Evolutionary conservation across 495 filamentous ascomycete genomes (phyloP).

Genomic region (Xylaria flabelliformis): DNA sequence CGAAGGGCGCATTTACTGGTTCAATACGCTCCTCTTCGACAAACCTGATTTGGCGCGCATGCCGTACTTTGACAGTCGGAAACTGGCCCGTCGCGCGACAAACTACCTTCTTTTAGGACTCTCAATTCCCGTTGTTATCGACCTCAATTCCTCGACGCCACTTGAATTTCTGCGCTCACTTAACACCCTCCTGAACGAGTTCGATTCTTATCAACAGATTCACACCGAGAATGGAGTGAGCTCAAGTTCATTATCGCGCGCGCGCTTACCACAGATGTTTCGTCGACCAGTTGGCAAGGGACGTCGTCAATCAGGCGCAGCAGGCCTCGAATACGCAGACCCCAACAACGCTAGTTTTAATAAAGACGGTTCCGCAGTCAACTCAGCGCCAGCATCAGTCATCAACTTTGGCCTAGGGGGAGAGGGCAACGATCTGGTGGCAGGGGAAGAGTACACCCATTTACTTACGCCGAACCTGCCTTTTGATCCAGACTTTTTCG

Average conservation of each 20-base stretch:
- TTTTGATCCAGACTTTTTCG: conserved; percentile 97
- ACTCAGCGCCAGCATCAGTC: conserved; percentile 43
- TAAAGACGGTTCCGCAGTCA: conserved; percentile 39
- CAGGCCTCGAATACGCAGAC: conserved; percentile 67
- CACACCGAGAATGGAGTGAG: conserved; percentile 77
- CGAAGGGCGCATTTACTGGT: conserved; percentile 95
- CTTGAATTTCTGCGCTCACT: conserved; percentile 87
- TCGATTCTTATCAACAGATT: conserved; percentile 87
- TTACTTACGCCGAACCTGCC: conserved; percentile 90
- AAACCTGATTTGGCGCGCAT: conserved; percentile 79
- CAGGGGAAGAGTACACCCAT: conserved; percentile 84
- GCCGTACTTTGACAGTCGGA: conserved; percentile 82
- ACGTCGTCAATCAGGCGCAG: conserved; percentile 70
- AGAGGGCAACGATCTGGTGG: conserved; percentile 57
- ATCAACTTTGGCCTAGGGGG: conserved; percentile 52
- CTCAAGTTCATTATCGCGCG: conserved; percentile 74
- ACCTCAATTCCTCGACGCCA: conserved; percentile 77
- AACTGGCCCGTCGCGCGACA: conserved; percentile 82
- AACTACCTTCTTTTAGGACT: conserved; percentile 93
- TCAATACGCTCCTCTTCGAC: conserved; percentile 92
- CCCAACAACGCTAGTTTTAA: conserved; percentile 54
- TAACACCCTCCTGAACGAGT: conserved; percentile 86
- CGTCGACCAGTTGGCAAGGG: conserved; percentile 71
- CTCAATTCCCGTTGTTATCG: conserved; percentile 85
- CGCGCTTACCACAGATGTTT: conserved; percentile 88